Evolutionary conservation across 345 rosid species (phyloP), one percentile per base, ranked within the genome.

Genomic region (Eucalyptus coolabah): DNA sequence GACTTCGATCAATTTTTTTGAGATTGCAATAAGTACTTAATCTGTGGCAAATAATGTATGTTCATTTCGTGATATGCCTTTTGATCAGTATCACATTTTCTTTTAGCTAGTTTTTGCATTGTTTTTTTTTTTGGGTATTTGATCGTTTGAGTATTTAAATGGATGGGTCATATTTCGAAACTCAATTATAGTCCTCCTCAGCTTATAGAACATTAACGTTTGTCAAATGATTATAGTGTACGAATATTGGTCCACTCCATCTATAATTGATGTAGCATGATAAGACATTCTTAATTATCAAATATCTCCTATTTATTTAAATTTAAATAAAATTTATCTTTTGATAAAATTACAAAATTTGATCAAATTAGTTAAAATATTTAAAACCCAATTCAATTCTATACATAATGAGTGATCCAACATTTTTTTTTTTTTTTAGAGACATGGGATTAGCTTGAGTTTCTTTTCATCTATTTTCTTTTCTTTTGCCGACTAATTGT

Each of bases 51-150:
- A 19, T 8, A 53, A 53, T 0, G 10, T 53, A 53, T 19, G 24
- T 53, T 8, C 9, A 1, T 53, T 53, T 53, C 4, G 0, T 7
- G 24, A 53, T 53, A 53, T 53, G 4, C 24, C 9, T 53, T 53
- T 53, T 1, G 2, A 53, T 53, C 2, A 53, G 0, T 19, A 4
- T 53, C 9, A 53, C 10, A 53, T 7, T 5, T 53, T 53, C 7
- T 24, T 0, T 0, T 2, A 53, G 56, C 56, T 0, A 53, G 2
- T 53, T 19, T 53, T 19, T 53, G 24, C 4, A 0, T 18, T 51
- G 4, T 53, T 18, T 53, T 18, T 16, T n/a, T n/a, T 51, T 19
- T 53, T 19, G 4, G 10, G 10, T 53, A 53, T 53, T 53, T 19
- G 56, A 7, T 53, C 1, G 2, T 53, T 53, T 0, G 1, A 53